Percentiles rank a stretch among this genome's conserved stretches.
Evolutionary conservation across 2,329 filamentous ascomycete species (phyloP).

Genomic region (Thyridium curvatum): DNA sequence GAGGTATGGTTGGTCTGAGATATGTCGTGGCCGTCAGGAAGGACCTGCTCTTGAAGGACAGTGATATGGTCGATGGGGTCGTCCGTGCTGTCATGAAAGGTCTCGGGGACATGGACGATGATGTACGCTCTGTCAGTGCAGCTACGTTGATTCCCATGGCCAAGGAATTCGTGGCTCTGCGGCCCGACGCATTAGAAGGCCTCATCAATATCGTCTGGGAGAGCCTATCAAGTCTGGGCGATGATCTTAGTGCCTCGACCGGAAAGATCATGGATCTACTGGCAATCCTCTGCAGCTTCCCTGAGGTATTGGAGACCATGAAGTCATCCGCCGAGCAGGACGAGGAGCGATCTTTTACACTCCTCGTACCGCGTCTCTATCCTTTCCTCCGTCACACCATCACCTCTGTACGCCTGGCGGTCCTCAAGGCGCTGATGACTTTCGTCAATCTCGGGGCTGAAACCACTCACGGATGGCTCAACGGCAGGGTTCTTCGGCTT

Average conservation of each 20-base stretch:
- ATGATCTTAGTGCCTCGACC: slow-evolving; percentile 94
- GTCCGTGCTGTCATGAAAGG: slow-evolving; percentile 93
- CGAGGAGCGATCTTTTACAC: slow-evolving; percentile 81
- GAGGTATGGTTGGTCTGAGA: slow-evolving; percentile 92
- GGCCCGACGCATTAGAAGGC: slow-evolving; percentile 68
- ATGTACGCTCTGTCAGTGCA: slow-evolving; percentile 93
- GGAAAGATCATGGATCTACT: slow-evolving; percentile 98
- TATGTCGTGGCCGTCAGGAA: slow-evolving; percentile 95
- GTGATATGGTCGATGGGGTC: slow-evolving; percentile 84
- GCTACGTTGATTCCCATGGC: slow-evolving; percentile 97
- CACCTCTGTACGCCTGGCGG: slow-evolving; percentile 87
- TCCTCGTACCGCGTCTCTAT: slow-evolving; percentile 88
- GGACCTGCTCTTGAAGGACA: slow-evolving; percentile 79
- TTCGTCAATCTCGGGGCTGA: slow-evolving; percentile 83
- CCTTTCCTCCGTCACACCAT: slow-evolving; percentile 97
- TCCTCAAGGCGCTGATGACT: slow-evolving; percentile 85
- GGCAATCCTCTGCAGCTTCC: slow-evolving; percentile 91
- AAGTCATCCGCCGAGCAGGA: slow-evolving; percentile 79
- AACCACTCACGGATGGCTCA: slow-evolving; percentile 83
- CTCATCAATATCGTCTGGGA: slow-evolving; percentile 97
- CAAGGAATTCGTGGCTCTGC: slow-evolving; percentile 84
- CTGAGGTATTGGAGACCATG: slow-evolving; percentile 89
- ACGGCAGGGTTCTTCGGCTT: slow-evolving; percentile 78
- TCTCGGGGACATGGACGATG: slow-evolving; percentile 83
- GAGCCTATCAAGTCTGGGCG: slow-evolving; percentile 91